phyloP scores from a whole-genome alignment of 2,329 filamentous ascomycete species.

The Xylaria multiplex region DNA sequence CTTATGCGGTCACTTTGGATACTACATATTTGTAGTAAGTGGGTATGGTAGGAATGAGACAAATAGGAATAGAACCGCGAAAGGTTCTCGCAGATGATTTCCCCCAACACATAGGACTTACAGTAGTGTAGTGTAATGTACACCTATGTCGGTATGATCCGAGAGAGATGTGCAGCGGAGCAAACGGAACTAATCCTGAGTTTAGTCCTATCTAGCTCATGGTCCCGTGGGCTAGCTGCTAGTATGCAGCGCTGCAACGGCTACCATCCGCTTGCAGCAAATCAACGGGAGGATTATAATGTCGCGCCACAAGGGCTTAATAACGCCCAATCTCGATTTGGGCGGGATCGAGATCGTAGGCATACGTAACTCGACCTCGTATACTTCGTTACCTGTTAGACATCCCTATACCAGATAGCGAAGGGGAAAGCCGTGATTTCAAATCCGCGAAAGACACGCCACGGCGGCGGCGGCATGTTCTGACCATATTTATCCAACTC shows the following conservation, averaged over 20 bases:
- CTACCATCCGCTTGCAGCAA: not conserved
- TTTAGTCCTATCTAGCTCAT: not conserved
- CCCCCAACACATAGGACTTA: not conserved
- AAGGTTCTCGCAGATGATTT: not conserved
- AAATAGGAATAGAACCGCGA: not conserved
- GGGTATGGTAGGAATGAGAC: not conserved
- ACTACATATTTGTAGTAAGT: too few relatives aligned
- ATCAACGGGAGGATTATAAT: not conserved
- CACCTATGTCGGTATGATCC: not conserved
- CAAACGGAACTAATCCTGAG: not conserved
- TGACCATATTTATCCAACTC: not conserved
- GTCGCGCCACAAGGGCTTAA: not conserved
- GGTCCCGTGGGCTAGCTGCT: not conserved
- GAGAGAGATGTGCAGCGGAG: not conserved
- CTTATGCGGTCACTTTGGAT: not conserved
- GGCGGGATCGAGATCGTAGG: too few relatives aligned
- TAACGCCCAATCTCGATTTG: too few relatives aligned
- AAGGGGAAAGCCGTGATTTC: not conserved
- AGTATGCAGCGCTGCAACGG: slow-evolving; percentile 1
- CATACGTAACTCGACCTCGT: not conserved
- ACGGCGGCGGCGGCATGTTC: too few relatives aligned
- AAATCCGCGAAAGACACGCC: not conserved
- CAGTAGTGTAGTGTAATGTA: not conserved
- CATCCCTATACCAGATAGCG: not conserved
- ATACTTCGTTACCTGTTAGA: too few relatives aligned